Evolutionary conservation across 352 stramenopile species (phyloP).

Genomic region (Globisporangium iwayamae): DNA sequence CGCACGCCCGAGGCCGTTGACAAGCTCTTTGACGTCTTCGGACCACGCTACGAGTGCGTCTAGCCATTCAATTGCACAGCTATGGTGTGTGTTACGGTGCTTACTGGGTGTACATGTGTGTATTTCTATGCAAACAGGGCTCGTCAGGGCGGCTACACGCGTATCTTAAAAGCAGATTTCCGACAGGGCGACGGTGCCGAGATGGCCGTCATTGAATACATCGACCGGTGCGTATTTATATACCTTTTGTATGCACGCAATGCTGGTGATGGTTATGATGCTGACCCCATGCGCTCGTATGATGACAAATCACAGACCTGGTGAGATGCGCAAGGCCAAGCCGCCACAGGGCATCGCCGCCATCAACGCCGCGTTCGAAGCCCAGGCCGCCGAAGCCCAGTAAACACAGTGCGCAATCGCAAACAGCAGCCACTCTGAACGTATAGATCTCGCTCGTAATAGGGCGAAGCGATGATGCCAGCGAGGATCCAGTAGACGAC

Average conservation of each 20-base stretch:
- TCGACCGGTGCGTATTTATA: conserved; percentile 78
- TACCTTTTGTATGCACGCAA: not conserved
- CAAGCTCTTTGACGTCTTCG: conserved; percentile 96
- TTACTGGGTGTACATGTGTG: not conserved
- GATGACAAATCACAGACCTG: conserved; percentile 33
- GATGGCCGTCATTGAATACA: conserved; percentile 98
- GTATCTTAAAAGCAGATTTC: conserved; percentile 93
- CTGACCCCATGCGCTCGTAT: conserved; percentile 8
- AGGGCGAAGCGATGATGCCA: not conserved
- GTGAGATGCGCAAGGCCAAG: conserved; percentile 83
- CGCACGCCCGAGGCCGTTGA: conserved; percentile 88
- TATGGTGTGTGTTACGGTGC: not conserved
- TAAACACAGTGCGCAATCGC: too few relatives aligned
- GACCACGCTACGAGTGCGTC: conserved; percentile 91
- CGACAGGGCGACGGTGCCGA: conserved; percentile 93
- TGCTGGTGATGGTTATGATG: not conserved
- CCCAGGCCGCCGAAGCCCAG: conserved; percentile 16
- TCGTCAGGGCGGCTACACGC: conserved; percentile 93
- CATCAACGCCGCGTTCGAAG: conserved; percentile 42
- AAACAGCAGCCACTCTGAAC: not conserved
- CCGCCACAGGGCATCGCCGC: conserved; percentile 56
- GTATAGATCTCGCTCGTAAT: not conserved
- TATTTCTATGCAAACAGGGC: conserved; percentile 12
- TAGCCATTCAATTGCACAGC: not conserved
- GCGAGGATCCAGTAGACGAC: conserved; percentile 1